Percentiles rank a stretch among this genome's conserved stretches.
Conservation (phyloP, 306 rosid species). For the Cicer arietinum region DNA sequence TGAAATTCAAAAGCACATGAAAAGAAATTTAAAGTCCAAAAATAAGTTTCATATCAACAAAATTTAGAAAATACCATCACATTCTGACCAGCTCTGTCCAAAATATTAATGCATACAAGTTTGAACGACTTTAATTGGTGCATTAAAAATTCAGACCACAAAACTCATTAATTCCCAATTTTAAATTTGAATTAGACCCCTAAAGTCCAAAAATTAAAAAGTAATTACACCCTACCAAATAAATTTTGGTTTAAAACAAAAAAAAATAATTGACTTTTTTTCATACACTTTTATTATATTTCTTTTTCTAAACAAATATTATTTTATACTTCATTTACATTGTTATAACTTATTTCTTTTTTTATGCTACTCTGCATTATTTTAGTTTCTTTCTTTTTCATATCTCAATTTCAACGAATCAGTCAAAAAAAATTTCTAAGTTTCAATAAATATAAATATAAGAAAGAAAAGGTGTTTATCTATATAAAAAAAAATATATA, state of each 20-base stretch:
- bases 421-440: no score
- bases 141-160: neutral
- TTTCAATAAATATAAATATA: neutral
- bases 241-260: neutral
- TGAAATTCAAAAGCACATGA: neutral
- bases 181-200: slow-evolving; percentile 44
- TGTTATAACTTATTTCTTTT: neutral
- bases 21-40: neutral
- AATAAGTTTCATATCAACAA: neutral
- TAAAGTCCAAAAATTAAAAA: neutral
- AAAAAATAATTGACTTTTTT: no score
- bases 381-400: neutral
- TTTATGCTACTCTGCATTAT: neutral
- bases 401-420: no score
- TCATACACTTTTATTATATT: no score
- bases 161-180: slow-evolving; percentile 4
- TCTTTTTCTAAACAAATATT: no score
- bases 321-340: no score
- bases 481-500: no score
- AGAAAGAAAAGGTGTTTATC: no score
- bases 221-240: neutral
- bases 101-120: neutral
- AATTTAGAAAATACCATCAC: neutral
- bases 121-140: neutral
- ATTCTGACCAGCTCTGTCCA: neutral